Conservation (phyloP, 108 stramenopile genomes). For the Conticribra guillardii region DNA sequence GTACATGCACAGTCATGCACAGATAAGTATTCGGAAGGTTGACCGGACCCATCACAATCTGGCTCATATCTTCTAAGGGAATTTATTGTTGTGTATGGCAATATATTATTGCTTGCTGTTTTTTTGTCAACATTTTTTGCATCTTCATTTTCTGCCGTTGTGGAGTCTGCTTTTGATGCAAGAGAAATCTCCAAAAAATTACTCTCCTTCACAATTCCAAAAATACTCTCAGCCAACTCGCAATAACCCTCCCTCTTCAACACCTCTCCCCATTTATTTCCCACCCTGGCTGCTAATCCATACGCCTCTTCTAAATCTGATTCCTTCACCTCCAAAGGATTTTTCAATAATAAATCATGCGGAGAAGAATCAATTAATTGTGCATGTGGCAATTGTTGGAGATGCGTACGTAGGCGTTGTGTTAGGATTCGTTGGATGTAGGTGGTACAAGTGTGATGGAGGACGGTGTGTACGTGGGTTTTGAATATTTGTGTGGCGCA, state of each 20-base stretch:
- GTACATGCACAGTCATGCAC: slow-evolving; percentile 1
- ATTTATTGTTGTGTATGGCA: slow-evolving; percentile 26
- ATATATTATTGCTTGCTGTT: not conserved
- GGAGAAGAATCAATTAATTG: not conserved
- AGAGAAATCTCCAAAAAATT: slow-evolving; percentile 17
- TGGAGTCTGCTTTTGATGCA: not conserved
- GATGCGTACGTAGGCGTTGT: not conserved
- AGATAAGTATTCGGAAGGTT: slow-evolving; percentile 7
- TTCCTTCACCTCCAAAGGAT: slow-evolving; percentile 8
- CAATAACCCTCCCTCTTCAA: slow-evolving; percentile 19
- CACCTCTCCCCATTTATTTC: slow-evolving; percentile 19
- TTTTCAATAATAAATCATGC: not conserved
- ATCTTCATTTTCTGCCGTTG: not conserved
- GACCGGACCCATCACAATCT: slow-evolving; percentile 45
- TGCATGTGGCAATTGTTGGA: too few relatives aligned
- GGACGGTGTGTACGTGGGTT: not conserved
- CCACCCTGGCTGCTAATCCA: slow-evolving; percentile 26
- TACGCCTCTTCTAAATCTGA: slow-evolving; percentile 23
- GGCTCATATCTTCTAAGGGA: slow-evolving; percentile 22
- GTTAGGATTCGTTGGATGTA: not conserved
- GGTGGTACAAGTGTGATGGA: not conserved
- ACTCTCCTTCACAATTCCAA: slow-evolving; percentile 9
- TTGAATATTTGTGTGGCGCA: not conserved
- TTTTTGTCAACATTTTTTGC: not conserved
- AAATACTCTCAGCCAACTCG: slow-evolving; percentile 16